Percentiles rank a stretch among this genome's conserved stretches.
These are phyloP conservation scores for Ceratocystis huliohia DNA, from an alignment of 2,329 filamentous ascomycete species.

Conservation along the genomic window DNA sequence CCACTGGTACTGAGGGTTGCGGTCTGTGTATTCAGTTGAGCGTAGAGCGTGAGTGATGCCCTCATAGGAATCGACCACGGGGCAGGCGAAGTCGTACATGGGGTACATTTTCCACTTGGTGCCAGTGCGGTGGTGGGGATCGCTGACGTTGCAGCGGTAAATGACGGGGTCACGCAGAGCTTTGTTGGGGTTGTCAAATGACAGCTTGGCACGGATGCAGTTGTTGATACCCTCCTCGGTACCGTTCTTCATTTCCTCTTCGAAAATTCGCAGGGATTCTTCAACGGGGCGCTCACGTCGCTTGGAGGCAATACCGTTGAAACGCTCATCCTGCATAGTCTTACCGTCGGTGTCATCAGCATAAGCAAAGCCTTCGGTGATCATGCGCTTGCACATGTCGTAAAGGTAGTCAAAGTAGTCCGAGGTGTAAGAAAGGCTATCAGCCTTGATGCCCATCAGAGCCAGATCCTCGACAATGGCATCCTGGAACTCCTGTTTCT, in stretches of 20 bases:
- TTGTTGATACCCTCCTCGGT: slow-evolving; percentile 66
- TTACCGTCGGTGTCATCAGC: slow-evolving; percentile 89
- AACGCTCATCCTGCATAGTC: slow-evolving; percentile 73
- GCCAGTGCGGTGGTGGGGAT: slow-evolving; percentile 64
- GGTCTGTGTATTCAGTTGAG: slow-evolving; percentile 78
- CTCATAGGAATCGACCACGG: slow-evolving; percentile 67
- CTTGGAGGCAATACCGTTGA: slow-evolving; percentile 69
- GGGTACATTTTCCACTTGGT: slow-evolving; percentile 74
- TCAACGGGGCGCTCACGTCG: slow-evolving; percentile 67
- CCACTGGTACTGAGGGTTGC: slow-evolving; percentile 79
- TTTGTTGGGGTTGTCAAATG: slow-evolving; percentile 83
- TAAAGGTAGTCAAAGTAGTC: slow-evolving; percentile 94
- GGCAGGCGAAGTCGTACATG: slow-evolving; percentile 77
- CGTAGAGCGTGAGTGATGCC: slow-evolving; percentile 73
- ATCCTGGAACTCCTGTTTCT: slow-evolving; percentile 94
- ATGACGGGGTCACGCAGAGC: slow-evolving; percentile 94
- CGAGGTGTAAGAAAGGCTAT: slow-evolving; percentile 76
- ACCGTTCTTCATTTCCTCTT: slow-evolving; percentile 84
- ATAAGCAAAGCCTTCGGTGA: slow-evolving; percentile 79
- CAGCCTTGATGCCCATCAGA: slow-evolving; percentile 83
- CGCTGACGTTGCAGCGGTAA: slow-evolving; percentile 72
- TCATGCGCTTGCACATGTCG: slow-evolving; percentile 69
- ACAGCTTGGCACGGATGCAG: slow-evolving; percentile 93
- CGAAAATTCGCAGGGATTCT: slow-evolving; percentile 74
- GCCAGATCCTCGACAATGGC: slow-evolving; percentile 83